Base-by-base conservation (phyloP, 306 rosid genomes). In the Astragalus membranaceus region DNA sequence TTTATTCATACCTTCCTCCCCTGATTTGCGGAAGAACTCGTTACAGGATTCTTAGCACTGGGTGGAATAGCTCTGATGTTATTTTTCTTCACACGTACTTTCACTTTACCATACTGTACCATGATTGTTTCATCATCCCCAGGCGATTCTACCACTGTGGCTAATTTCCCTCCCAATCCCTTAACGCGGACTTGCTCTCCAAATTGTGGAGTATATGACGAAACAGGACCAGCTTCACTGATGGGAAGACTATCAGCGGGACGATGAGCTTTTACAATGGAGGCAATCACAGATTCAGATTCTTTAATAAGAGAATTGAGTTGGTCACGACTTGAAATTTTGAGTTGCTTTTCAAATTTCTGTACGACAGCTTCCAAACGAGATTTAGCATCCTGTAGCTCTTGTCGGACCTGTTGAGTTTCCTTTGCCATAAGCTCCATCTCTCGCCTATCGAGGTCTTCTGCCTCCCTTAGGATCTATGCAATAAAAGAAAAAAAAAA, bases 51-150 rank as follows among this genome's bases (percentile, higher is more conserved):
- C 87, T 76, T 86, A 70, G 59, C 58, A 47, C 70, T 67, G 5
- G 80, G 80, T 64, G 83, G 78, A 67, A 85, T 63, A 63, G 94
- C 80, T 76, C 70, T 63, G 75, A 90, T 76, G 69, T 79, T 83
- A 62, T 79, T 87, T 83, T 81, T 93, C 89, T 87, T 93, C 80
- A 93, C 86, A 36, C 97, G 92, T 42, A 79, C 90, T 85, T 88
- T 90, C 46, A 93, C 78, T 83, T 87, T 87, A 60, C 97, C 96
- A 83, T 90, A 89, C 70, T 86, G 97, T 51, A 93, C 96, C 33
- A 93, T 73, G 79, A 93, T 65, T 43, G 86, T 79, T 11, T 78
- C 94, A 54, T 84, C 96, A 32, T 83, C 87, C 23, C 80, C 87
- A 47, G 87, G 80, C 11, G 72, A 74, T 70, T 90, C 97, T 43